Evolutionary conservation across 176 grass and related monocot genomes (phyloP).

Genomic region (Carex parvula): DNA sequence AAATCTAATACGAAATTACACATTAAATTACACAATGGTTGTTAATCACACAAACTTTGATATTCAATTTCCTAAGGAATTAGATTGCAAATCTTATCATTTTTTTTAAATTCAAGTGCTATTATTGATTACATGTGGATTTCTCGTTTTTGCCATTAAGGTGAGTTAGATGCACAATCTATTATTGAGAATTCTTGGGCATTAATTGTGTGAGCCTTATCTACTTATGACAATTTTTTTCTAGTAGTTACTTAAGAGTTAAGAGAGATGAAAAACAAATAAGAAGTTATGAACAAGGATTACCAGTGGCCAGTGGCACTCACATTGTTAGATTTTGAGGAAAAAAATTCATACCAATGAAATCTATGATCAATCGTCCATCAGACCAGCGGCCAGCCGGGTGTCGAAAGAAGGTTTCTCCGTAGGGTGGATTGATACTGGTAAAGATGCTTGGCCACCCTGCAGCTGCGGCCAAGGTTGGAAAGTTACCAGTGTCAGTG

Average conservation of each 20-base stretch:
- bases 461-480: neutral
- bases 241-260: too few species aligned
- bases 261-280: too few species aligned
- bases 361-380: slow-evolving; percentile 28
- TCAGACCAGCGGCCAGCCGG: slow-evolving; percentile 27
- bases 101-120: too few species aligned
- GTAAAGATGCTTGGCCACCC: neutral
- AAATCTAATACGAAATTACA: neutral
- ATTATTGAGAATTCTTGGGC: too few species aligned
- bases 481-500: slow-evolving; percentile 50
- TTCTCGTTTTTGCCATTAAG: too few species aligned
- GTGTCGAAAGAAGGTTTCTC: slow-evolving; percentile 23
- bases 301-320: neutral
- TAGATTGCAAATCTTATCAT: neutral
- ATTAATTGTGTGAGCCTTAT: too few species aligned
- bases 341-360: slow-evolving; percentile 15
- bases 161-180: too few species aligned
- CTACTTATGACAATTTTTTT: too few species aligned
- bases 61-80: neutral
- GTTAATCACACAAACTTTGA: neutral
- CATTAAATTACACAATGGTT: neutral
- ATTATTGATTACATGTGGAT: too few species aligned
- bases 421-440: slow-evolving; percentile 17
- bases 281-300: too few species aligned
- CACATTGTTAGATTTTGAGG: neutral